A percentile compares a stretch with the other conserved stretches of the same genome.
phyloP scores from a whole-genome alignment of 331 rosid species.

The Saraca asoca region DNA sequence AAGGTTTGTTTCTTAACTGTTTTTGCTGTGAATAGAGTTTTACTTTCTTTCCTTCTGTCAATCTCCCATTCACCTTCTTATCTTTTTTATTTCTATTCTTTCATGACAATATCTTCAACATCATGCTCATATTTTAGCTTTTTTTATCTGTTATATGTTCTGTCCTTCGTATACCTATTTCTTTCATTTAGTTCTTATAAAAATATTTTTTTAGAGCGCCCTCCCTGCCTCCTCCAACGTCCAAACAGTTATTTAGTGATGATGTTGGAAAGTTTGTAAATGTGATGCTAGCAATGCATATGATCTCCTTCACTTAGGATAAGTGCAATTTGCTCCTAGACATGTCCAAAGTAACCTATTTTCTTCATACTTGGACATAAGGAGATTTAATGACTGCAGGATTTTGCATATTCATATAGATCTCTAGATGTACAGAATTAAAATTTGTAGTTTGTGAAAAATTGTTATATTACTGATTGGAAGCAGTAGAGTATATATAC shows the following conservation, averaged over 20 bases:
- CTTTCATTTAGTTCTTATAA: no score
- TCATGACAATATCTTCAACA: no score
- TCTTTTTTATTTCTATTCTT: neutral
- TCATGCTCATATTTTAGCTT: no score
- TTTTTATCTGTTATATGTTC: no score
- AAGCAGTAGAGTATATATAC: no score
- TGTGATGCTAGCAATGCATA: neutral
- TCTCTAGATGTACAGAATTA: neutral
- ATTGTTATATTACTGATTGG: no score
- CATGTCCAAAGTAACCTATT: neutral
- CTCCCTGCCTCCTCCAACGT: neutral
- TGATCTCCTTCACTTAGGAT: neutral
- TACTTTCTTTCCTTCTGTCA: neutral
- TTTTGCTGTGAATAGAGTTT: neutral
- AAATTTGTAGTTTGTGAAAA: no score
- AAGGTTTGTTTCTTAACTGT: neutral
- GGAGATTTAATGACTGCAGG: conserved; percentile 1
- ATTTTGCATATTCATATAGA: conserved; percentile 10
- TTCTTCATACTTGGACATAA: neutral
- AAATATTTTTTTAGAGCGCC: neutral
- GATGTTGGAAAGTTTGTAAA: neutral
- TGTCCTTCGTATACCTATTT: no score
- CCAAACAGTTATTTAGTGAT: neutral
- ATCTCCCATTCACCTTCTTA: neutral
- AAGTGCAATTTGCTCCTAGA: neutral